These are phyloP conservation scores for Paecilomyces variotii DNA, from an alignment of 2,329 filamentous ascomycete genomes.

Conservation along the genomic window DNA sequence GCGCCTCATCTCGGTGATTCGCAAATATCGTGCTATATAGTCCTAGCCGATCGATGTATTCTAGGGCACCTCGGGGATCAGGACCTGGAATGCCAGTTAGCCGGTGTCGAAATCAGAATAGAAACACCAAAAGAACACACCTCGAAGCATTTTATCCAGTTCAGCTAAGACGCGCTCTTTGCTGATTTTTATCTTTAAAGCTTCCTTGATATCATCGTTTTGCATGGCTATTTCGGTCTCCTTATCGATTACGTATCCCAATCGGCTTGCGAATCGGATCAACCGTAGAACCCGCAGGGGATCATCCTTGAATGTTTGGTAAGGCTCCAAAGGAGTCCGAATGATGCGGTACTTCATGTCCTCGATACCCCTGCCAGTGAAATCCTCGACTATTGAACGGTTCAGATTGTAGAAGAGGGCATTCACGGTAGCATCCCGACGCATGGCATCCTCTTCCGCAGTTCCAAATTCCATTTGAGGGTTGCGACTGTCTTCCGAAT, in stretches of 20 bases:
- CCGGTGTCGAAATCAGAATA: neutral
- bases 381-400: slow-evolving; percentile 71
- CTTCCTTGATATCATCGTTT: slow-evolving; percentile 65
- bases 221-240: slow-evolving; percentile 66
- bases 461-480: slow-evolving; percentile 92
- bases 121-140: slow-evolving; percentile 28
- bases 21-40: slow-evolving; percentile 35
- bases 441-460: slow-evolving; percentile 77
- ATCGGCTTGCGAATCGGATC: slow-evolving; percentile 80
- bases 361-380: slow-evolving; percentile 62
- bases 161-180: slow-evolving; percentile 82
- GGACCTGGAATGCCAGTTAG: slow-evolving; percentile 18
- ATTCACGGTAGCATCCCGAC: slow-evolving; percentile 89
- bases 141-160: slow-evolving; percentile 82
- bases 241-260: slow-evolving; percentile 69
- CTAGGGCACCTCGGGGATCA: slow-evolving; percentile 30
- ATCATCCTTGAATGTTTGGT: slow-evolving; percentile 91
- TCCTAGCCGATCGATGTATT: slow-evolving; percentile 30
- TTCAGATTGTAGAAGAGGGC: slow-evolving; percentile 93
- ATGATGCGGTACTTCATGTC: slow-evolving; percentile 70
- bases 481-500: slow-evolving; percentile 80
- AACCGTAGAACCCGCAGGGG: slow-evolving; percentile 79
- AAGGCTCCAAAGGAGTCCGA: slow-evolving; percentile 75
- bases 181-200: slow-evolving; percentile 81
- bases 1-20: slow-evolving; percentile 39